phyloP scores from a whole-genome alignment of 2,329 filamentous ascomycete species.

The Tolypocladium pustulatum region DNA sequence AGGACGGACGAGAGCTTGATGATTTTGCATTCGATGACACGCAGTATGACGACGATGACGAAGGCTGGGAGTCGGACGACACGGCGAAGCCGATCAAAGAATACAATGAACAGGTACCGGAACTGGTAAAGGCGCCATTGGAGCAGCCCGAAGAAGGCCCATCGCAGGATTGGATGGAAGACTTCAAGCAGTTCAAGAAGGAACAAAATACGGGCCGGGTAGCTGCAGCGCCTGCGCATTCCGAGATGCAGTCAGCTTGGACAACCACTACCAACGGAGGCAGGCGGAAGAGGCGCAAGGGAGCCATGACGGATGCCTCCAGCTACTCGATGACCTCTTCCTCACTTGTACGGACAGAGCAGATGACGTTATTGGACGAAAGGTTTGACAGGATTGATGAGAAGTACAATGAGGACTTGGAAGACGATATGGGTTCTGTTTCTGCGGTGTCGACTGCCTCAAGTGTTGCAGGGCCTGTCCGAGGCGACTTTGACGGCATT shows the following conservation, averaged over 20 bases:
- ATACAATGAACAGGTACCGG: slow-evolving; percentile 38
- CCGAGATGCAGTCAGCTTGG: slow-evolving; percentile 59
- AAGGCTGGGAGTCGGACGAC: slow-evolving; percentile 90
- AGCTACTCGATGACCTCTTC: slow-evolving; percentile 90
- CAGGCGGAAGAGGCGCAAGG: slow-evolving; percentile 87
- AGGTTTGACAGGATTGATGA: slow-evolving; percentile 89
- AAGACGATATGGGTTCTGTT: slow-evolving; percentile 43
- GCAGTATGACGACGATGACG: slow-evolving; percentile 52
- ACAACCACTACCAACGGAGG: slow-evolving; percentile 72
- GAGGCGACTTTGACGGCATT: slow-evolving; percentile 76
- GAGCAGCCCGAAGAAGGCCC: slow-evolving; percentile 48
- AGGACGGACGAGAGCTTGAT: slow-evolving; percentile 64
- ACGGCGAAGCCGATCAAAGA: slow-evolving; percentile 68
- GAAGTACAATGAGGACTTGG: slow-evolving; percentile 47
- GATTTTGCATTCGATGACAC: slow-evolving; percentile 67
- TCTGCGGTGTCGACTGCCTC: slow-evolving; percentile 54
- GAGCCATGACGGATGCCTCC: slow-evolving; percentile 78
- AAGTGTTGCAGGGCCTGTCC: slow-evolving; percentile 55
- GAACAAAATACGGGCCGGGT: slow-evolving; percentile 46
- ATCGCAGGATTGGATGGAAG: slow-evolving; percentile 77
- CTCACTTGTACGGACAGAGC: slow-evolving; percentile 77
- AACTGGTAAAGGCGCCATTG: slow-evolving; percentile 33
- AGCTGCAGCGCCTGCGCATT: slow-evolving; percentile 35
- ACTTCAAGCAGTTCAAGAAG: slow-evolving; percentile 92
- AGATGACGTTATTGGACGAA: slow-evolving; percentile 72